Evolutionary conservation across 306 rosid genomes (phyloP).

Genomic region (Fragaria ananassa): DNA sequence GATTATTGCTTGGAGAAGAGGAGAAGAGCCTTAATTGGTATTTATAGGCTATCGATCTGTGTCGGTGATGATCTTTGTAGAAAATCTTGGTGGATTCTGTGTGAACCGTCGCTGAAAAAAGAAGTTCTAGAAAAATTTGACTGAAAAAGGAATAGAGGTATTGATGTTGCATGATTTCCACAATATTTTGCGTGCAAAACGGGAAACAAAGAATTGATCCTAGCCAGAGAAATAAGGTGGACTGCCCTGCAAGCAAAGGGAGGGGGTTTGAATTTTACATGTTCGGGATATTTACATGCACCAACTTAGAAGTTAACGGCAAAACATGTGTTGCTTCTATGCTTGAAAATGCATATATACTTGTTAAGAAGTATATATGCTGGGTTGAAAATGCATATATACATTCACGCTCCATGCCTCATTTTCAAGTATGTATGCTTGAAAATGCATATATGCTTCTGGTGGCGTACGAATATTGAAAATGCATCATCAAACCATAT

Average conservation of each 20-base stretch:
- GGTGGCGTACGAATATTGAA: not conserved
- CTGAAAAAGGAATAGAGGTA: not conserved
- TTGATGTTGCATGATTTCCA: not conserved
- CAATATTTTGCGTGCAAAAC: not conserved
- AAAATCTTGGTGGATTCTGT: conserved; percentile 4
- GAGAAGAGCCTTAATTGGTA: conserved; percentile 3
- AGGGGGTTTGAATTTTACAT: not conserved
- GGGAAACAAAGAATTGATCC: not conserved
- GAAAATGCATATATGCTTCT: too few relatives aligned
- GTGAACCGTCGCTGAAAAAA: not conserved
- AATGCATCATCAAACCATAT: not conserved
- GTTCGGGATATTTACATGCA: not conserved
- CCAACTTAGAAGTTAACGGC: too few relatives aligned
- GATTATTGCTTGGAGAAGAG: conserved; percentile 12
- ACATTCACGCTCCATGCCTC: too few relatives aligned
- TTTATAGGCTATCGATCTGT: not conserved
- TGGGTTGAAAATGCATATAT: too few relatives aligned
- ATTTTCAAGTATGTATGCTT: too few relatives aligned
- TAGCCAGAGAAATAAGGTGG: not conserved
- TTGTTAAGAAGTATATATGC: too few relatives aligned
- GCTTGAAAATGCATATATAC: too few relatives aligned
- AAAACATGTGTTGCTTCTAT: too few relatives aligned
- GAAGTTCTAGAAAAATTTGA: not conserved
- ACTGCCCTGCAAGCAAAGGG: not conserved
- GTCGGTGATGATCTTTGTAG: not conserved